Evolutionary conservation across 202 grass and related monocot species (phyloP).

Genomic region (Sporobolus alterniflorus): DNA sequence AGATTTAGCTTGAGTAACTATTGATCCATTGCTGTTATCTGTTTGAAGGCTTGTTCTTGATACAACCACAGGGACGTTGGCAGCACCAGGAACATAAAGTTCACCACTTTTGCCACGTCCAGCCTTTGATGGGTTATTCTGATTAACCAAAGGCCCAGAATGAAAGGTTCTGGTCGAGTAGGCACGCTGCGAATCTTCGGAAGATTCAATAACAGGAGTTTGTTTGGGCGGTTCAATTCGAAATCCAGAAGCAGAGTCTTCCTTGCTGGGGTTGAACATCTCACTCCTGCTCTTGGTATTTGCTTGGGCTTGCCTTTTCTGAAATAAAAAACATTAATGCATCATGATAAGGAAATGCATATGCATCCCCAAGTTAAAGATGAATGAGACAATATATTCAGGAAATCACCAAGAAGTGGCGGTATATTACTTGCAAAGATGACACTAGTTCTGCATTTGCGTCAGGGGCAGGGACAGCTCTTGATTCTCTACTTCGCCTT

Average conservation of each 20-base stretch:
- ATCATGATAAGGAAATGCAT: background rate
- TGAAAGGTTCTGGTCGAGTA: conserved; percentile 63
- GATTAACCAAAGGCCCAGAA: conserved; percentile 94
- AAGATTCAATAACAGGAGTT: conserved; percentile 53
- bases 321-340: conserved; percentile 28
- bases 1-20: conserved; percentile 52
- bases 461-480: conserved; percentile 93
- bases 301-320: conserved; percentile 80
- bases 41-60: conserved; percentile 42
- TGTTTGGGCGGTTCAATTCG: conserved; percentile 81
- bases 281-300: conserved; percentile 88
- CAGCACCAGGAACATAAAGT: conserved; percentile 44
- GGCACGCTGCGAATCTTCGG: conserved; percentile 51
- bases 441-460: conserved; percentile 95
- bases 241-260: conserved; percentile 92
- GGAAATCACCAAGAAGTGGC: conserved; percentile 10
- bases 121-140: conserved; percentile 48
- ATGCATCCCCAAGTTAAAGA: conserved; percentile 19
- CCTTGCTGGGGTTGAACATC: conserved; percentile 84
- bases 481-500: conserved; percentile 70
- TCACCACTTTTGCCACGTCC: conserved; percentile 49
- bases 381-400: background rate
- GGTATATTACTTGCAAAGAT: conserved; percentile 81
- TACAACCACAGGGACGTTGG: conserved; percentile 33
- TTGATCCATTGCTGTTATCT: conserved; percentile 27